These are phyloP conservation scores for Aspergillus sp. DNA, from an alignment of 2,329 filamentous ascomycete genomes.

Conservation along the genomic window DNA sequence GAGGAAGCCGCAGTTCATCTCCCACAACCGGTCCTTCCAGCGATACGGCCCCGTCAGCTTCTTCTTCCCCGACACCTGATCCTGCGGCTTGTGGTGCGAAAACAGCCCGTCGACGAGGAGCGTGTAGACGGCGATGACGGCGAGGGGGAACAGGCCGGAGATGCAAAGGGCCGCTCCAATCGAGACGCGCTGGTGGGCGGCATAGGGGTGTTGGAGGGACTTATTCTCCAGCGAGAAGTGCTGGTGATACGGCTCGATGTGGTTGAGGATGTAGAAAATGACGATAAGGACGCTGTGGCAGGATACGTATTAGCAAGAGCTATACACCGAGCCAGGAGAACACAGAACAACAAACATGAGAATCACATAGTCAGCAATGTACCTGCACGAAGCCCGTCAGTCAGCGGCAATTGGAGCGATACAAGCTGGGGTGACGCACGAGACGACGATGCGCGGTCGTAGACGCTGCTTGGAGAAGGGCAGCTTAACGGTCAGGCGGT, in stretches of 20 bases:
- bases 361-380: conserved; percentile 51
- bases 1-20: conserved; percentile 51
- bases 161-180: conserved; percentile 42
- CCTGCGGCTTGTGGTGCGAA: conserved; percentile 39
- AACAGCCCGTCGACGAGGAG: conserved; percentile 51
- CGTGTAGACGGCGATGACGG: conserved; percentile 47
- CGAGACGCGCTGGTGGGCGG: conserved; percentile 46
- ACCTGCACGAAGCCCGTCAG: conserved; percentile 27
- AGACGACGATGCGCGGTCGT: conserved; percentile 42
- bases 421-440: no score
- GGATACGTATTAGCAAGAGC: conserved; percentile 7
- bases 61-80: conserved; percentile 25
- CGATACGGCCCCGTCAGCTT: conserved; percentile 39
- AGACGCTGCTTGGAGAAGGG: conserved; percentile 47
- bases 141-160: conserved; percentile 40
- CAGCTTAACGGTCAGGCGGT: conserved; percentile 32
- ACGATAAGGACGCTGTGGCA: conserved; percentile 40
- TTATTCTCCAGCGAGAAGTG: conserved; percentile 49
- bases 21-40: conserved; percentile 51
- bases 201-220: conserved; percentile 50
- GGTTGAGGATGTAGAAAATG: conserved; percentile 45
- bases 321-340: not conserved
- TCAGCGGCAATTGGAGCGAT: conserved; percentile 3
- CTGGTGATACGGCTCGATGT: conserved; percentile 47
- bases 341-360: conserved; percentile 40